Evolutionary conservation across 1,284 basidiomycete species (phyloP).

Genomic region (Melampsora americana): DNA sequence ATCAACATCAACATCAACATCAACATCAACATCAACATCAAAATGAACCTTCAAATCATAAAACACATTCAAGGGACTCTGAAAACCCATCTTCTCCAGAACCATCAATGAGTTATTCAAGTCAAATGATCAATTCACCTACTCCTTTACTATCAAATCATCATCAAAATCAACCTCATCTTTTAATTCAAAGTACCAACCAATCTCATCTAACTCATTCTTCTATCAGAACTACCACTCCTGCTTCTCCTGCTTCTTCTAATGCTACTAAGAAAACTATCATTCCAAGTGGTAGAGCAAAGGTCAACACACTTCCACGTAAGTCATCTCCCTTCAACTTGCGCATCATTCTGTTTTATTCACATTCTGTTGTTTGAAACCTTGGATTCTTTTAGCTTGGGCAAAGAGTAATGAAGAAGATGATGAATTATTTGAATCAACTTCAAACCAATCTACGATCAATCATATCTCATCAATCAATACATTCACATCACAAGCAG

Average conservation of each 20-base stretch:
- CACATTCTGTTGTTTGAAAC: no score
- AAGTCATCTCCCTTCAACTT: background rate
- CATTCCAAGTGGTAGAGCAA: background rate
- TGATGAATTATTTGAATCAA: conserved; percentile 26
- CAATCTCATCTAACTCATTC: background rate
- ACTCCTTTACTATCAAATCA: background rate
- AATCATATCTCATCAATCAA: conserved; percentile 1
- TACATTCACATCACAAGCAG: background rate
- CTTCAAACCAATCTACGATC: conserved; percentile 7
- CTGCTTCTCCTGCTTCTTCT: background rate
- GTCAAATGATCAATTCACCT: background rate
- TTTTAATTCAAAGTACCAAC: background rate
- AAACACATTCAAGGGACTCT: no score
- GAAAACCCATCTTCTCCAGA: no score
- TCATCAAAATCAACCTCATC: background rate
- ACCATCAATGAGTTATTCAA: no score
- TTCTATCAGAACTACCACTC: background rate
- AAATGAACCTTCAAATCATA: no score
- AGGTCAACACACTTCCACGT: conserved; percentile 38
- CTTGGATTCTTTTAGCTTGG: conserved; percentile 12
- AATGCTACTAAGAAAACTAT: background rate
- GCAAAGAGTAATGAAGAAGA: conserved; percentile 35
- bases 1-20: no score
- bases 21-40: no score
- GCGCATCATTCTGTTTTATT: background rate